A percentile compares a stretch with the other conserved stretches of the same genome.
phyloP scores from a whole-genome alignment of 176 grass and related monocot species.

The Ampelocalamus luodianensis region DNA sequence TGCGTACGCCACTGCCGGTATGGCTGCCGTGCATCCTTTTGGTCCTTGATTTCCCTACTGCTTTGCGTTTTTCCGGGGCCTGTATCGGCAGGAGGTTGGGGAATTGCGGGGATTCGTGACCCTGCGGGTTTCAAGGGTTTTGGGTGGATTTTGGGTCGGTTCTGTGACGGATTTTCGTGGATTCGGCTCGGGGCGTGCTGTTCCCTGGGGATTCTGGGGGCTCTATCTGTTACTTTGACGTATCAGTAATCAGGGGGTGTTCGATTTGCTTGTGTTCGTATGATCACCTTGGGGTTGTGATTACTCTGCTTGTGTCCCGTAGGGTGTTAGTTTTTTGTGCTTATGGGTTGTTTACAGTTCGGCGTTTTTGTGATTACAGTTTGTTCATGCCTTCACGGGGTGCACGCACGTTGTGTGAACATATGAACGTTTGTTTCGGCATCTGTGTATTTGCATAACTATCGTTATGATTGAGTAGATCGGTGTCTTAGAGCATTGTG shows the following conservation, averaged over 20 bases:
- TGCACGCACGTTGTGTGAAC: neutral
- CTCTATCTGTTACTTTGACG: neutral
- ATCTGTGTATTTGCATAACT: neutral
- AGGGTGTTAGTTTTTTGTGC: neutral
- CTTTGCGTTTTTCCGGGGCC: neutral
- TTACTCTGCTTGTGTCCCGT: neutral
- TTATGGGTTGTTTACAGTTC: neutral
- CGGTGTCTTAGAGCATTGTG: neutral
- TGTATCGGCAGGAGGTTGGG: neutral
- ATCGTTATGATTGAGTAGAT: neutral
- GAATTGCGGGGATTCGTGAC: neutral
- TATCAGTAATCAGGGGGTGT: neutral
- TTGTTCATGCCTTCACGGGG: neutral
- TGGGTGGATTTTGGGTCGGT: neutral
- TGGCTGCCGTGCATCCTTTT: neutral
- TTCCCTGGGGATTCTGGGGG: neutral
- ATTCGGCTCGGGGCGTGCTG: neutral
- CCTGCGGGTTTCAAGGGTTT: neutral
- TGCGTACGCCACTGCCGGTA: no score
- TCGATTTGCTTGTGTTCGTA: neutral
- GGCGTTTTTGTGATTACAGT: neutral
- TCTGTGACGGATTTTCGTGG: neutral
- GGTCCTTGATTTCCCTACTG: neutral
- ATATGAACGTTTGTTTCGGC: neutral
- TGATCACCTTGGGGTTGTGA: neutral